Evolutionary conservation across 1,139 yeast genomes (phyloP).

Genomic region (Lodderomyces metapsilosis): DNA sequence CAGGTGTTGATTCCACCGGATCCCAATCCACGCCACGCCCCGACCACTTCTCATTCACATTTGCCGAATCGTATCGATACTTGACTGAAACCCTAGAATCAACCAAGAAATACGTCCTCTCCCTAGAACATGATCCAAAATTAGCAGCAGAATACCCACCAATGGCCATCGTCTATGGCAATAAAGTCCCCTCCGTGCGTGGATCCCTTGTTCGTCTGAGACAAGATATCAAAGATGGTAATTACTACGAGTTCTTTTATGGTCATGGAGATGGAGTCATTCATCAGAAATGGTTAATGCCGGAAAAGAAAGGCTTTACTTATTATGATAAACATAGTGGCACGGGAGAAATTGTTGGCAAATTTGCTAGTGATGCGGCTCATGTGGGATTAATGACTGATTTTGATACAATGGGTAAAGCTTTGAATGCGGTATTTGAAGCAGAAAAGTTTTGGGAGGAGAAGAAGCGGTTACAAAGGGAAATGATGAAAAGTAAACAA

Average conservation of each 20-base stretch:
- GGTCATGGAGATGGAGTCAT: conserved; percentile 96
- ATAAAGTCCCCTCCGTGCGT: conserved; percentile 78
- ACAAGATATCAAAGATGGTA: conserved; percentile 69
- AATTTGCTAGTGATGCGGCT: conserved; percentile 63
- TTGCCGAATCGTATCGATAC: conserved; percentile 64
- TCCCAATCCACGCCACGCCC: conserved; percentile 8
- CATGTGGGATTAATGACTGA: conserved; percentile 82
- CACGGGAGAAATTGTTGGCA: conserved; percentile 58
- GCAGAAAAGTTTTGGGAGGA: conserved; percentile 48
- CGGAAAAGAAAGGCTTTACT: conserved; percentile 66
- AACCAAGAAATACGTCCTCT: conserved; percentile 57
- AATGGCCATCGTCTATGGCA: conserved; percentile 75
- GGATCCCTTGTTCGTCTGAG: conserved; percentile 64
- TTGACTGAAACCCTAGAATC: conserved; percentile 57
- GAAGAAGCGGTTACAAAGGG: conserved; percentile 6
- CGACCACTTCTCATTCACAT: conserved; percentile 31
- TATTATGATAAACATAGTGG: conserved; percentile 31
- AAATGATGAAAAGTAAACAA: background rate
- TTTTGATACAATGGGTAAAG: conserved; percentile 66
- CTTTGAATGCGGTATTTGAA: conserved; percentile 57
- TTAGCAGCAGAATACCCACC: conserved; percentile 67
- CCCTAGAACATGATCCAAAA: conserved; percentile 54
- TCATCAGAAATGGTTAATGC: conserved; percentile 79
- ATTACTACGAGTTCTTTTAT: conserved; percentile 71
- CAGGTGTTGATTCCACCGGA: conserved; percentile 1